These are phyloP conservation scores for Poa pratensis DNA, from an alignment of 176 grass and related monocot genomes.

Conservation along the genomic window DNA sequence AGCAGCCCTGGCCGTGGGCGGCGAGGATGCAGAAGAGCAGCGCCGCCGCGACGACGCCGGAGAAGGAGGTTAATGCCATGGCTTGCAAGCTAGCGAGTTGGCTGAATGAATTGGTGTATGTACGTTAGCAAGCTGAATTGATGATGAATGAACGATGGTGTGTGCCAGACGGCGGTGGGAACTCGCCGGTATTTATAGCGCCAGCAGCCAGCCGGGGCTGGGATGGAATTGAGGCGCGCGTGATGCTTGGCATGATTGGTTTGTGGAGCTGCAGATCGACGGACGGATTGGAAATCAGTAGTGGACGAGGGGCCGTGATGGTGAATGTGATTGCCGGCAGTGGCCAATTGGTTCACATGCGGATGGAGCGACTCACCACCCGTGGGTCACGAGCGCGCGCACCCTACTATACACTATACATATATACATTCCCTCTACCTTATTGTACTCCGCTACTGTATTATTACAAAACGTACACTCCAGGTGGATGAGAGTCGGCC, in stretches of 20 bases:
- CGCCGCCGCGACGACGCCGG: conserved; percentile 7
- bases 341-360: conserved; percentile 18
- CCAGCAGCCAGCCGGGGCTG: neutral
- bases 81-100: neutral
- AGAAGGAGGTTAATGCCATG: neutral
- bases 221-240: neutral
- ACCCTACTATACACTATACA: neutral
- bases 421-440: neutral
- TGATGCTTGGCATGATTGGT: neutral
- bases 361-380: neutral
- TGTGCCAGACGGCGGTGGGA: conserved; percentile 16
- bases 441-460: no score
- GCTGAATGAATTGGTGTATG: neutral
- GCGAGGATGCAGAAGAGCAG: conserved; percentile 33
- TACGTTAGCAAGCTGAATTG: neutral
- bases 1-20: neutral
- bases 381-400: neutral
- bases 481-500: no score
- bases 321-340: conserved; percentile 9
- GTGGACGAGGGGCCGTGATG: neutral
- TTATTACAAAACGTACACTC: no score
- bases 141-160: neutral
- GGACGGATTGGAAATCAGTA: neutral
- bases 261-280: neutral
- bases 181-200: neutral